Conservation (phyloP, 495 filamentous ascomycete genomes). For the Aspergillus biplanus region DNA sequence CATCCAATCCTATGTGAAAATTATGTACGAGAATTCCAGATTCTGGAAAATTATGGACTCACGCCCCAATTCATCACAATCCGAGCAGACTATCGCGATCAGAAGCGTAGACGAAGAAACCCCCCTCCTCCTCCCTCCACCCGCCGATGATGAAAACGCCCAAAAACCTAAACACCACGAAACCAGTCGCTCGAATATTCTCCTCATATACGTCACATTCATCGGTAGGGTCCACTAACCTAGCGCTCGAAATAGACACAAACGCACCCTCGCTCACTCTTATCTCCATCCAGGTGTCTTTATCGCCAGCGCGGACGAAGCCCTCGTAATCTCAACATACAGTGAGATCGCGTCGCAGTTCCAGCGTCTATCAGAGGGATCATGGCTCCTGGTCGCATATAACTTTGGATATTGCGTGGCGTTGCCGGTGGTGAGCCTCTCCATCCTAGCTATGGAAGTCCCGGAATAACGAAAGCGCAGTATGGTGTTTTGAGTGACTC, state of each 20-base stretch:
- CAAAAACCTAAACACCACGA: too few species aligned
- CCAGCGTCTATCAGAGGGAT: conserved; percentile 29
- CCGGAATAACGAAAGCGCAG: not conserved
- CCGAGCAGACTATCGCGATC: not conserved
- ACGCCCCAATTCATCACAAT: not conserved
- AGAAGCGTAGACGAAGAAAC: not conserved
- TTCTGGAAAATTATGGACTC: too few species aligned
- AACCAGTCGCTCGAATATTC: not conserved
- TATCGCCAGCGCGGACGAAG: conserved; percentile 37
- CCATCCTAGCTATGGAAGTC: too few species aligned
- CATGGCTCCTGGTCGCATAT: conserved; percentile 40
- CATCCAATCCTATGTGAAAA: too few species aligned
- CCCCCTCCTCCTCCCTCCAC: not conserved
- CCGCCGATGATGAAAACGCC: not conserved
- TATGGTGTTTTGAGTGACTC: conserved; percentile 35
- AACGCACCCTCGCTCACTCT: too few species aligned
- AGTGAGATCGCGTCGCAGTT: conserved; percentile 39
- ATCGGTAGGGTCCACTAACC: not conserved
- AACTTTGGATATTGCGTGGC: conserved; percentile 41
- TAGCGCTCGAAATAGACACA: not conserved
- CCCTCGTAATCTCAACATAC: conserved; percentile 39
- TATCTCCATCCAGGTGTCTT: conserved; percentile 32
- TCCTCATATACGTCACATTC: conserved; percentile 8
- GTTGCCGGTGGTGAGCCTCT: conserved; percentile 35
- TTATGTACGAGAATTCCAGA: too few species aligned